Evolutionary conservation across 352 stramenopile species (phyloP).

Genomic region (Plasmopara halstedii): DNA sequence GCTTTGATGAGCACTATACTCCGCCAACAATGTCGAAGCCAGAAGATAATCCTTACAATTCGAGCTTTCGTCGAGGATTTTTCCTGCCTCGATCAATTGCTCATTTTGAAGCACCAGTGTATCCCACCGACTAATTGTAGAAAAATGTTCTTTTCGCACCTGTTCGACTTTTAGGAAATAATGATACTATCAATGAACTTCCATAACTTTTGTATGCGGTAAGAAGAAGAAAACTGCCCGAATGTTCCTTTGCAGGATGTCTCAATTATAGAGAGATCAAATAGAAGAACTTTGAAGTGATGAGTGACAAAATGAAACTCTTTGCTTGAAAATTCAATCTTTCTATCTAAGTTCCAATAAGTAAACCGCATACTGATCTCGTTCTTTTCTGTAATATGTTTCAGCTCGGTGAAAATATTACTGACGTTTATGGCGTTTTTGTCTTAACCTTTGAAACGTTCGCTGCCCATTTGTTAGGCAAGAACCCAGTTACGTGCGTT

Average conservation of each 20-base stretch:
- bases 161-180: no score
- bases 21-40: conserved; percentile 37
- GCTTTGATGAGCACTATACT: conserved; percentile 44
- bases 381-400: no score
- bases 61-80: conserved; percentile 16
- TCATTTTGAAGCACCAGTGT: conserved; percentile 32
- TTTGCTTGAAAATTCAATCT: no score
- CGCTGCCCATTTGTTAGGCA: not conserved
- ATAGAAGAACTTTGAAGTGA: no score
- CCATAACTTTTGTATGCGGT: no score
- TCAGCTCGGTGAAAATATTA: not conserved
- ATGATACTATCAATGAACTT: no score
- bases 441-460: not conserved
- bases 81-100: conserved; percentile 25
- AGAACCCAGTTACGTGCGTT: not conserved
- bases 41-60: conserved; percentile 10
- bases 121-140: conserved; percentile 33
- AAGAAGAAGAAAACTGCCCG: no score
- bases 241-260: no score
- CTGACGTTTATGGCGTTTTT: not conserved
- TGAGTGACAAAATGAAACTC: no score
- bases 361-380: no score
- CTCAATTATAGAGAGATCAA: no score
- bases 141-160: not conserved
- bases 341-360: no score